Base-by-base conservation (phyloP, 2,329 filamentous ascomycete species). In the Pochonia chlamydosporia region DNA sequence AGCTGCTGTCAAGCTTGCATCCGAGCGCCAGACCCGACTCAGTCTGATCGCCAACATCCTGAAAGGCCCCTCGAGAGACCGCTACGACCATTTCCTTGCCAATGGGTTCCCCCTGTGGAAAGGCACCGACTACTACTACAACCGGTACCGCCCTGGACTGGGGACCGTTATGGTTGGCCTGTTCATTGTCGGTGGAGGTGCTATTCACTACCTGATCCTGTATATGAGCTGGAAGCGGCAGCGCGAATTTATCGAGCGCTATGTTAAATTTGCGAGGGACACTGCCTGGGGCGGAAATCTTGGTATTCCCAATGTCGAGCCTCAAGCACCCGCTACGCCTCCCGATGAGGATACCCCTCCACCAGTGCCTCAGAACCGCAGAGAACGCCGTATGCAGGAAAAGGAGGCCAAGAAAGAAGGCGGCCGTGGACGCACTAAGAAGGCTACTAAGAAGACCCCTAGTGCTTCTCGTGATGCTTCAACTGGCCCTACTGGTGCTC, bases 81-180 rank as follows among this genome's bases (percentile, higher is more conserved):
- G 93, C 53, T 99, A 99, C 69, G 92, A 99, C 65, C 86, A 96
- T 67, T 99, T 97, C 73, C 70, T 97, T 51, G 72, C 74, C 65
- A 90, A 97, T 68, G 93, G 93, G 52, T 99, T 99, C 73, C 93
- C 93, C 26, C 82, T 81, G 47, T 99, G 93, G 93, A 91, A 92
- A 72, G 93, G 93, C 49, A 96, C 92, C 39, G 92, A 93, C 52
- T 99, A 99, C 78, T 99, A 97, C 78, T 99, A 99, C 74, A 84
- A 83, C 59, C 84, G 93, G 49, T 96, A 92, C 77, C 82, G 93
- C 18, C 93, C 93, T 2, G 93, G 93, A 8, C 74, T 97, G 39
- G 89, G 89, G 49, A 87, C 87, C 13, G 93, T 96, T 40, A 68
- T 97, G 44, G 51, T 85, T 23, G 91, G 92, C 41, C 71, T 95